phyloP scores from a whole-genome alignment of 495 filamentous ascomycete species.

The Neurospora sp. region DNA sequence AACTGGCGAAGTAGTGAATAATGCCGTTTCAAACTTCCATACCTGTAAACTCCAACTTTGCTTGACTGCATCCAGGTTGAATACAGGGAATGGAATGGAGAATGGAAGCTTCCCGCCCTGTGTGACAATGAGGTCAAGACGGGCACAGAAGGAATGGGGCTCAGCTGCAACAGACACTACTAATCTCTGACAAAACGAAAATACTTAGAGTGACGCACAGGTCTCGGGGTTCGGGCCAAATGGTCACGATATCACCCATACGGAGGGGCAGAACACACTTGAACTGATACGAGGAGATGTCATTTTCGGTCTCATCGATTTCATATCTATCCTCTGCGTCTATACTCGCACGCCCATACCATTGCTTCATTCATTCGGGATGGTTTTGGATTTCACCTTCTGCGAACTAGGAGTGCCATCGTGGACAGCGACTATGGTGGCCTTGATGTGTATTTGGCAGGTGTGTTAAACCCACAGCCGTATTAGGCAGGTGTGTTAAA shows the following conservation, averaged over 20 bases:
- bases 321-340: background rate
- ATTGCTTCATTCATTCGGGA: background rate
- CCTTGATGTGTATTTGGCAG: background rate
- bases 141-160: background rate
- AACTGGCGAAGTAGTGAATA: background rate
- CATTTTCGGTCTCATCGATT: background rate
- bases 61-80: background rate
- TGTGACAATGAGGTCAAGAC: background rate
- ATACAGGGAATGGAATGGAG: background rate
- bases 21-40: background rate
- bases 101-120: background rate
- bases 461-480: background rate
- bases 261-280: background rate
- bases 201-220: background rate
- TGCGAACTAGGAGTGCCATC: background rate
- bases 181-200: background rate
- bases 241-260: background rate
- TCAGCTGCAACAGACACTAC: background rate
- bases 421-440: background rate
- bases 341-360: background rate
- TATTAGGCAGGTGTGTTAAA: background rate
- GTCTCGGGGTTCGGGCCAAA: background rate
- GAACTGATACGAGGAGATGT: background rate
- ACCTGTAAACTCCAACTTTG: too few relatives aligned
- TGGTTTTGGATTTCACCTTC: background rate